Evolutionary conservation across 2,329 filamentous ascomycete species (phyloP).

Genomic region (Dryadomyces quercus-mongolicae): DNA sequence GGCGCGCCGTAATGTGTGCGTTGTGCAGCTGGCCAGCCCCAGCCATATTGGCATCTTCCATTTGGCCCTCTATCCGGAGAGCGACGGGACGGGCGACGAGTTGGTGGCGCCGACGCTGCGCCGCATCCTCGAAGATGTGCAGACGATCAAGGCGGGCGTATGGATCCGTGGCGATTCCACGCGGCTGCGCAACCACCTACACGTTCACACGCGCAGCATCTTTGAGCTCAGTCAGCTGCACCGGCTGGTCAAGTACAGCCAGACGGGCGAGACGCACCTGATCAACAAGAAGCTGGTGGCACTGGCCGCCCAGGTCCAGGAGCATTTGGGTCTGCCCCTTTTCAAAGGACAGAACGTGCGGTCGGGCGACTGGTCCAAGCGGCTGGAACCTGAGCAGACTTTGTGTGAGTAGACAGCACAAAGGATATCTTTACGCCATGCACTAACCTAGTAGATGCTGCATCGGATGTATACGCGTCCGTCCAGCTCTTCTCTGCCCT

Average conservation of each 20-base stretch:
- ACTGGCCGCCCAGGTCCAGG: slow-evolving; percentile 57
- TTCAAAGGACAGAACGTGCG: slow-evolving; percentile 62
- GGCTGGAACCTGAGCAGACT: slow-evolving; percentile 52
- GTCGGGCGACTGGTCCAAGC: slow-evolving; percentile 59
- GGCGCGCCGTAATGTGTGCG: slow-evolving; percentile 58
- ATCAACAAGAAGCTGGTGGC: slow-evolving; percentile 57
- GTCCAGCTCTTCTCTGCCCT: slow-evolving; percentile 61
- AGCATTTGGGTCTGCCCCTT: slow-evolving; percentile 61
- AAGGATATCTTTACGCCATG: too few species aligned
- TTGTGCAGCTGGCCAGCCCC: slow-evolving; percentile 73
- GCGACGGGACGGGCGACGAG: slow-evolving; percentile 22
- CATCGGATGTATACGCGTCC: slow-evolving; percentile 73
- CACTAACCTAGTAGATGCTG: slow-evolving; percentile 47
- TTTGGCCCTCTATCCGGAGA: slow-evolving; percentile 48
- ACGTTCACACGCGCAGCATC: slow-evolving; percentile 51
- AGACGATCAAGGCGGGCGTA: slow-evolving; percentile 66
- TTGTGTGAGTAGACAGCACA: slow-evolving; percentile 38
- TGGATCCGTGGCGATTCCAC: slow-evolving; percentile 59
- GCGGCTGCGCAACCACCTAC: slow-evolving; percentile 54
- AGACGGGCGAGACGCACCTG: slow-evolving; percentile 31
- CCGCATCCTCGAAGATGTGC: slow-evolving; percentile 57
- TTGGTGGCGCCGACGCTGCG: slow-evolving; percentile 61
- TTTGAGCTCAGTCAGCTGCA: slow-evolving; percentile 79
- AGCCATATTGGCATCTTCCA: slow-evolving; percentile 74
- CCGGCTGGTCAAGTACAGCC: slow-evolving; percentile 59